Base-by-base conservation (phyloP, 2,329 filamentous ascomycete species). In the Ophiostoma pallidulum region DNA sequence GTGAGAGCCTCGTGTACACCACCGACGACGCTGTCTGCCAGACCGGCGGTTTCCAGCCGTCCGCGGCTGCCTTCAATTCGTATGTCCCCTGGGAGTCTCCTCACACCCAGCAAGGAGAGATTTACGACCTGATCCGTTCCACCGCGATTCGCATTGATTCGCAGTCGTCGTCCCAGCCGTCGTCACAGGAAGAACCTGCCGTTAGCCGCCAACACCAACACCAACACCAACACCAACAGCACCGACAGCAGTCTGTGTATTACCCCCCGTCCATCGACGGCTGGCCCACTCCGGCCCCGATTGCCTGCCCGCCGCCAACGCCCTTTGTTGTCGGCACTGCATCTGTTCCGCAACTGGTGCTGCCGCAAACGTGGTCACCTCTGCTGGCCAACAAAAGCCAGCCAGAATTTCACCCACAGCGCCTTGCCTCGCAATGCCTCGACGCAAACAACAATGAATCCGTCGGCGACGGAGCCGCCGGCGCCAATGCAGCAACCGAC, bases 41-140 rank as follows among this genome's bases (percentile, higher is more conserved):
- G 8, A 33, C 18, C 41, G 13, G 33, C 32, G 12, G 31, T 35
- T n/a, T 14, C 22, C 28, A 31, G 22, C 42, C 8, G 29, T 19
- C 13, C 8, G 33, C 18, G 26, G 29, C 33, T 31, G 19, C 26
- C 28, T 19, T 41, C 8, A 45, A 48, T 33, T 49, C 52, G 1
- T 53, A 45, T 32, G 50, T 56, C 8, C 53, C 56, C 1, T 58
- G 56, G 56, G 47, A 44, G 10, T 57, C 56, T 9, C 56, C 53
- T 5, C 46, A 38, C 4, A 50, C 52, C 1, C 51, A 50, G 20
- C 28, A 37, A 9, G 46, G 41, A n/a, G 45, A 48, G 5, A 47
- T 51, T 20, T 35, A n/a, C 33, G 44, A 31, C 16, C 33, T 46
- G 3, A 47, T 54, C 14, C 33, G 18, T 16, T 26, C 9, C 8